Evolutionary conservation across 805 yeast genomes (phyloP), one percentile per base, ranked within the genome.

Genomic region (Cyberlindnera nakhonratchasimensis): DNA sequence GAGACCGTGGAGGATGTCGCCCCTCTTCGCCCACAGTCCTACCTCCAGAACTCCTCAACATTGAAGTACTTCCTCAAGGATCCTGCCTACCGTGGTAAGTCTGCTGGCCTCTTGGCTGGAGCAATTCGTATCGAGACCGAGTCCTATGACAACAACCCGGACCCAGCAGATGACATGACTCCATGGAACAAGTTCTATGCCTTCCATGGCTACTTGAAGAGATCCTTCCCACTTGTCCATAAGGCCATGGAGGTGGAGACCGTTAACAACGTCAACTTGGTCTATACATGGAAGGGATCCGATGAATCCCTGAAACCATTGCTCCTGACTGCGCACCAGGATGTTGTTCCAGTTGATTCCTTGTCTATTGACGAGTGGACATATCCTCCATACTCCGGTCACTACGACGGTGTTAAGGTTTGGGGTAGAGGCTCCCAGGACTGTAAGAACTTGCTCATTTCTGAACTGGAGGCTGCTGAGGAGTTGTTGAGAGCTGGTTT

Each of bases 351-450:
- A 1, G 82, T 84, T 9, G 84, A 79, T 52, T 58, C 62, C 12
- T 74, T 71, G 23, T 78, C 88, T 0, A 61, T 70, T 39, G 61
- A 57, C 21, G 67, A 75, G 42, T 86, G 95, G 95, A 64, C 65
- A 1, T 69, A 77, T 55, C 78, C 75, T 6, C 93, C 95, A 4
- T 83, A 80, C 49, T 57, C 70, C 32, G 86, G 85, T 17, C 65
- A 72, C 52, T 80, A 65, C 52, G 89, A 84, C 52, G 90, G 88
- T 5, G 66, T 70, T 21, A 63, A 58, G 31, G 51, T 86, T 4
- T 83, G 75, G 71, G 95, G 95, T 3, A 73, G 95, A 53, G 95
- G 95, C 19, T 65, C 84, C 2, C 62, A 72, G 19, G 96, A 86
- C 58, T 79, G 86, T 58, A 86, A 86, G 61, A 80, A 80, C 56